Evolutionary conservation across 495 filamentous ascomycete species (phyloP).

Genomic region (Tetracladium setigerum): DNA sequence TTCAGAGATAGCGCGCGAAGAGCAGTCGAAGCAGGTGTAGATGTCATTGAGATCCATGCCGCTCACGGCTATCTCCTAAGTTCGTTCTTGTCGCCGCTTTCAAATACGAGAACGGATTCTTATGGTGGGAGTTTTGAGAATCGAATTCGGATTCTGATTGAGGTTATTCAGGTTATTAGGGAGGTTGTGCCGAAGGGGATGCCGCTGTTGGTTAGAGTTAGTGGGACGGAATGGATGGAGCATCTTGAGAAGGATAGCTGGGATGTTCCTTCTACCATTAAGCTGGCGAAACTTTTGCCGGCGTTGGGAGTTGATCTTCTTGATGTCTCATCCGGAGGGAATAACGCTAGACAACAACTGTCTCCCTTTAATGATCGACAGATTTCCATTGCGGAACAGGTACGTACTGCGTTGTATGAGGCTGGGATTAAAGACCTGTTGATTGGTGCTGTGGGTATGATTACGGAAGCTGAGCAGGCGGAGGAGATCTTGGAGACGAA

Average conservation of each 20-base stretch:
- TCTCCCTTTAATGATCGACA: slow-evolving; percentile 50
- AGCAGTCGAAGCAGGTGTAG: slow-evolving; percentile 60
- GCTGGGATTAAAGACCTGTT: slow-evolving; percentile 45
- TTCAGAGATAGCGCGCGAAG: slow-evolving; percentile 54
- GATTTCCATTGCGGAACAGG: slow-evolving; percentile 49
- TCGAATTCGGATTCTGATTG: slow-evolving; percentile 39
- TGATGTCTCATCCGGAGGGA: slow-evolving; percentile 67
- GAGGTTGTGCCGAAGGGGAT: slow-evolving; percentile 47
- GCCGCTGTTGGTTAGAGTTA: slow-evolving; percentile 63
- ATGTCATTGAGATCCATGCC: slow-evolving; percentile 55
- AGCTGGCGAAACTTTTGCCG: slow-evolving; percentile 56
- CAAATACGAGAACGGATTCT: slow-evolving; percentile 49
- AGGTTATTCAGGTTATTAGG: slow-evolving; percentile 39
- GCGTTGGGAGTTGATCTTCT: slow-evolving; percentile 64
- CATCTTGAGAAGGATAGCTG: slow-evolving; percentile 46
- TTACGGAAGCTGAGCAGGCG: slow-evolving; percentile 57
- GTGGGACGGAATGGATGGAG: slow-evolving; percentile 67
- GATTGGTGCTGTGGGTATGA: slow-evolving; percentile 68
- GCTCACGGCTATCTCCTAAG: slow-evolving; percentile 60
- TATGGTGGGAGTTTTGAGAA: slow-evolving; percentile 54
- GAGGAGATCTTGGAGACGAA: slow-evolving; percentile 45
- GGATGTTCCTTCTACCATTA: slow-evolving; percentile 54
- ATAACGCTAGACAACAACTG: slow-evolving; percentile 53
- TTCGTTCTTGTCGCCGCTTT: slow-evolving; percentile 54
- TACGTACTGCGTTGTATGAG: slow-evolving; percentile 48